Base-by-base conservation (phyloP, 179 eudicot genomes). In the Beta corolliflora region DNA sequence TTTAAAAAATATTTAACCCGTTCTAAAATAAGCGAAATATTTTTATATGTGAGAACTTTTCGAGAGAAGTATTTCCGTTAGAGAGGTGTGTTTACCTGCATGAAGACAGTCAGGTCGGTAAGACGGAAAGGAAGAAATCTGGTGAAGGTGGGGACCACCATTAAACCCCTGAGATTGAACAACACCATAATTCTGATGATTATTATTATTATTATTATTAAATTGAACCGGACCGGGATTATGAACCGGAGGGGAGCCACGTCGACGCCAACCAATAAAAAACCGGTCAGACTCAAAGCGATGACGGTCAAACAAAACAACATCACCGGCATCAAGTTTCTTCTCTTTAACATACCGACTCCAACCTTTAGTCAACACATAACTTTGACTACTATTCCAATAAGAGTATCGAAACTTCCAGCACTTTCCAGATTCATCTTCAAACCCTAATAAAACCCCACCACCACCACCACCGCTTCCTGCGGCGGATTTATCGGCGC, bases 381-480 rank as follows among this genome's bases (percentile, higher is more conserved):
- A 95, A 88, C 98, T 95, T 67, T 95, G 98, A 58, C 98, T 95
- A 50, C 97, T 92, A 48, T 91, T 93, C 98, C 98, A 95, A 79
- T 95, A 95, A 13, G 98, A 94, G 83, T 94, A 94, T 18, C 98
- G 76, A 80, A 95, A 95, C 75, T 91, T 78, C 98, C 98, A 95
- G 8, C 83, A 73, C 84, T 92, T 93, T 9, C 95, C 97, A 0
- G 82, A 50, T 76, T 93, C 94, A 59, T 95, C 98, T 76, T 95
- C 98, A 58, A 95, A 93, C 67, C 88, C 87, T 63, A 93, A 79
- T 15, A 91, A 59, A 46, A 88, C 21, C 0, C 92, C 93, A 11
- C 83, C 85, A 1, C 76, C 77, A n/a, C 85, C 88, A 2, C 71
- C 87, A 16, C 80, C 59, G n/a, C 78, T 86, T 46, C 21, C 76